Percentiles rank a stretch among this genome's conserved stretches.
Evolutionary conservation across 148 eudicot genomes (phyloP).

Genomic region (Nyssa sinensis): DNA sequence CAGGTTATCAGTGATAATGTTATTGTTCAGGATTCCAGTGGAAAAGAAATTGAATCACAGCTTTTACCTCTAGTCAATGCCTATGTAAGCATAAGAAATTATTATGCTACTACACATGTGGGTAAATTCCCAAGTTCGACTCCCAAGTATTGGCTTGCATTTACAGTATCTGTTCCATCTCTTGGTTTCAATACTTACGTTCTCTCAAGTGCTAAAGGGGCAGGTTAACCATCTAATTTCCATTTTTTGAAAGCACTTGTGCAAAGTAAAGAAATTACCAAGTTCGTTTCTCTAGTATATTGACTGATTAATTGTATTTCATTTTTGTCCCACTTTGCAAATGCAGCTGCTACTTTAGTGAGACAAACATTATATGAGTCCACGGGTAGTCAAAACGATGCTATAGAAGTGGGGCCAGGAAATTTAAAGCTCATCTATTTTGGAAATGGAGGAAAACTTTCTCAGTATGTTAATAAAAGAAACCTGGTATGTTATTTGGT

Average conservation of each 20-base stretch:
- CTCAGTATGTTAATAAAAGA: constrained; percentile 54
- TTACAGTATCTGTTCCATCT: constrained; percentile 81
- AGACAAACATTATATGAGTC: constrained; percentile 25
- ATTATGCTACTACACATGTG: constrained; percentile 56
- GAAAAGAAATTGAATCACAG: constrained; percentile 73
- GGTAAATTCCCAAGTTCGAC: constrained; percentile 43
- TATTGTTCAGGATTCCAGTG: constrained; percentile 59
- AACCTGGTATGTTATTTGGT: constrained; percentile 44
- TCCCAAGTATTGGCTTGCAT: constrained; percentile 79
- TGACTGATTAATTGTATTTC: constrained; percentile 1
- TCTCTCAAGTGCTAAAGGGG: constrained; percentile 43
- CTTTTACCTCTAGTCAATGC: constrained; percentile 61
- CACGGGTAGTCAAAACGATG: constrained; percentile 30
- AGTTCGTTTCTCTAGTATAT: neutral
- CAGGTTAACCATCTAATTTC: constrained; percentile 41
- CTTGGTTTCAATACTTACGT: constrained; percentile 84
- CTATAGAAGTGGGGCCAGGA: constrained; percentile 75
- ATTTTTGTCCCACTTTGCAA: constrained; percentile 9
- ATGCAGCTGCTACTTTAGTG: constrained; percentile 47
- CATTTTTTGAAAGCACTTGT: constrained; percentile 2
- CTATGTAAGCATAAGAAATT: constrained; percentile 48
- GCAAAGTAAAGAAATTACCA: neutral
- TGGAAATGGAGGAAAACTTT: constrained; percentile 49
- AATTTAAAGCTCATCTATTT: constrained; percentile 72
- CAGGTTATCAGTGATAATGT: constrained; percentile 65